These are phyloP conservation scores for Annona squamosa DNA, from an alignment of 164 flowering plant species.

Conservation along the genomic window DNA sequence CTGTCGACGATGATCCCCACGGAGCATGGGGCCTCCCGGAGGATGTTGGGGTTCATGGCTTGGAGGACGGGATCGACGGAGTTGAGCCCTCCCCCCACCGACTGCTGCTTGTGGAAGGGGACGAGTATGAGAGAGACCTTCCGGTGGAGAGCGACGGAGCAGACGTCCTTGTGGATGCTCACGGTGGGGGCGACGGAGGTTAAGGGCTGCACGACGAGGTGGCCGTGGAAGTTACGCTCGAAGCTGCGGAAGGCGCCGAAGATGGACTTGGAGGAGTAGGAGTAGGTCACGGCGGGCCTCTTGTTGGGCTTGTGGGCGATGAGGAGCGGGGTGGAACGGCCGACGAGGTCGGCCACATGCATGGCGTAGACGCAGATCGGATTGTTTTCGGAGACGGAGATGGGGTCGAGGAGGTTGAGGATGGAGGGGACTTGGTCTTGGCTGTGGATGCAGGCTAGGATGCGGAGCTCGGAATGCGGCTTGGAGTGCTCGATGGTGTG, in stretches of 20 bases:
- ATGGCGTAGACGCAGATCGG: constrained; percentile 3
- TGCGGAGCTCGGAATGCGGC: not conserved
- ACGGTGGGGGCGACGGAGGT: constrained; percentile 31
- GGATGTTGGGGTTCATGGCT: not conserved
- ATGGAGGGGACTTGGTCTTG: constrained; percentile 12
- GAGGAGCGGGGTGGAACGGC: constrained; percentile 12
- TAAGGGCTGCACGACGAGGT: constrained; percentile 9
- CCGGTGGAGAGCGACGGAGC: not conserved
- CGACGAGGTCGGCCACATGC: constrained; percentile 11
- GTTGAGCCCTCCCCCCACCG: not conserved
- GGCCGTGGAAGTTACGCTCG: not conserved
- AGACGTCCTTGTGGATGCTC: constrained; percentile 43
- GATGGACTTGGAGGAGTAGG: not conserved
- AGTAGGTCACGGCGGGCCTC: not conserved
- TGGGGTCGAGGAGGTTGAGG: constrained; percentile 14
- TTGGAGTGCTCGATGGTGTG: not conserved
- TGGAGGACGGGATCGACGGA: not conserved
- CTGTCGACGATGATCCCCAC: not conserved
- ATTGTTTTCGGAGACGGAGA: constrained; percentile 5
- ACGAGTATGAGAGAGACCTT: not conserved
- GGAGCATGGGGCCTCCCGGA: not conserved
- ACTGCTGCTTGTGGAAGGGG: not conserved
- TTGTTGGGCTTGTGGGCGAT: not conserved
- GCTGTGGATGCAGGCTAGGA: constrained; percentile 10
- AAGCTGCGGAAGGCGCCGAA: constrained; percentile 9